Base-by-base conservation (phyloP, 805 yeast species). In the Candida vartiovaarae region DNA sequence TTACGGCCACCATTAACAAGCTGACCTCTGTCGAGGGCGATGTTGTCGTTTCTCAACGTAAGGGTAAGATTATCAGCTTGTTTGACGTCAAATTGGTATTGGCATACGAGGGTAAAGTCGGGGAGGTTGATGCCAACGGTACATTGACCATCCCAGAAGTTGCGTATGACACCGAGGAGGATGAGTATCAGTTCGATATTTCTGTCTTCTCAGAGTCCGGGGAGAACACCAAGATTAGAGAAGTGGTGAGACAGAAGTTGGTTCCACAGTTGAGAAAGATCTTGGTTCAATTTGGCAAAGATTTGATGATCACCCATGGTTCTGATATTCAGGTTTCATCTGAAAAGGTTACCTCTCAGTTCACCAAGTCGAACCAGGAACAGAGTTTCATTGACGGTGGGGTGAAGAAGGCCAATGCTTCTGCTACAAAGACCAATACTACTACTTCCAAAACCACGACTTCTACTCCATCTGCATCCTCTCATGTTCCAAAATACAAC, bases 41-140 rank as follows among this genome's bases (percentile, higher is more conserved):
- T 56, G 95, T 90, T 51, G 99, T 90, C 60, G 98, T 93, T 29
- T 84, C 88, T 53, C 99, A 93, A 68, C 80, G 99, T 56, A 93
- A 93, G 64, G 99, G 99, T 11, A 90, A 91, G 63, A 95, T 91
- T 26, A 90, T 93, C 55, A 84, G 95, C 4, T 66, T 93, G 46
- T 93, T 88, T 63, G 99, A 93, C 57, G 68, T 93, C 60, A 75
- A 80, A 48, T 48, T 90, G 39, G 79, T 75, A 2, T 60, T 90
- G 45, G 70, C 70, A n/a, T 76, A 80, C 54, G 62, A 59, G 6
- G 88, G 90, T 5, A 53, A 56, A 8, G 65, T 63, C 28, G 66
- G 62, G 8, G 68, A 59, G 8, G 67, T 65, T 3, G 65, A 61
- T 6, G 79, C 78, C 40, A 66, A 70, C 38, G 99, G 99, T 28